Percentiles rank a stretch among this genome's conserved stretches.
phyloP scores from a whole-genome alignment of 352 stramenopile species.

The Pseudoperonospora humuli region DNA sequence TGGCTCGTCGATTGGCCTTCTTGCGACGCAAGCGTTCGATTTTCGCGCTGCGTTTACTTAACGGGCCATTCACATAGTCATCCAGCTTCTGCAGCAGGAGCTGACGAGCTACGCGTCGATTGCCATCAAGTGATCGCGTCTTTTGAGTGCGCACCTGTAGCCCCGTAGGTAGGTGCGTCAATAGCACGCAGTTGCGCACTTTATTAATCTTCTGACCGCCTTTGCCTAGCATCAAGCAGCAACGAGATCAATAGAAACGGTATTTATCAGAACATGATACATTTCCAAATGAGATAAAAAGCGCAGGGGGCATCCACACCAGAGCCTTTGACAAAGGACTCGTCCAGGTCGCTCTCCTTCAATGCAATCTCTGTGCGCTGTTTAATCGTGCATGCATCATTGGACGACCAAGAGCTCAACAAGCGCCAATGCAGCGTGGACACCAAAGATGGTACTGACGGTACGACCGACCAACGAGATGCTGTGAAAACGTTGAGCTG shows the following conservation, averaged over 20 bases:
- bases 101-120: constrained; percentile 63
- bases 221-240: constrained; percentile 32
- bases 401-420: neutral
- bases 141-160: constrained; percentile 73
- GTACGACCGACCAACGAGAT: no score
- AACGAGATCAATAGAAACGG: neutral
- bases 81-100: constrained; percentile 69
- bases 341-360: constrained; percentile 57
- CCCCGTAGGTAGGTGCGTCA: constrained; percentile 77
- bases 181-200: constrained; percentile 82
- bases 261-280: neutral
- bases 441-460: neutral
- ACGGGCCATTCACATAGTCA: constrained; percentile 54
- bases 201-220: constrained; percentile 91
- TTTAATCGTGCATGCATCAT: no score
- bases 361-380: constrained; percentile 28
- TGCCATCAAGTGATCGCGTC: constrained; percentile 72
- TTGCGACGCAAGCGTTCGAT: constrained; percentile 61
- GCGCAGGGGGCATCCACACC: constrained; percentile 35
- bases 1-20: constrained; percentile 50
- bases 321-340: constrained; percentile 83
- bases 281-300: no score
- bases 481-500: no score
- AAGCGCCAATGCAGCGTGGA: neutral
- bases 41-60: constrained; percentile 54